phyloP scores from a whole-genome alignment of 2,329 filamentous ascomycete species.

The Ophiostoma perfectum region DNA sequence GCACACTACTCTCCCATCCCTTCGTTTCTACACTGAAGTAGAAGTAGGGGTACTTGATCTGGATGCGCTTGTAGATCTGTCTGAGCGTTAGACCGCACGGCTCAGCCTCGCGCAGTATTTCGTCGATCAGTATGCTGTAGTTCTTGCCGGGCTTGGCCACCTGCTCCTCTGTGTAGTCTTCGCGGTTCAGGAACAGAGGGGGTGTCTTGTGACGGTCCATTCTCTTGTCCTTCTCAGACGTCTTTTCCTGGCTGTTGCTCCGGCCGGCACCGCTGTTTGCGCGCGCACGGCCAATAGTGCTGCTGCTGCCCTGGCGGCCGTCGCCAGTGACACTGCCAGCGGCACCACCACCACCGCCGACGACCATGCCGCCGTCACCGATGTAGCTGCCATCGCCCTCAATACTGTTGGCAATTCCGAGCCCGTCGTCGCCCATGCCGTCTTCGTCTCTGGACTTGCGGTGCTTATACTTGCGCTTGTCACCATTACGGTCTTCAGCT shows the following conservation, averaged over 20 bases:
- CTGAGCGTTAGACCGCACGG: constrained; percentile 53
- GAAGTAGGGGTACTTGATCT: constrained; percentile 53
- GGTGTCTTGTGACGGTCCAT: constrained; percentile 60
- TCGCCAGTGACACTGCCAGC: constrained; percentile 7
- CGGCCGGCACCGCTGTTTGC: constrained; percentile 6
- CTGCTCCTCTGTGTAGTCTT: constrained; percentile 54
- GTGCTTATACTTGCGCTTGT: constrained; percentile 63
- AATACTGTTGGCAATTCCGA: constrained; percentile 4
- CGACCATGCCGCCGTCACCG: not conserved
- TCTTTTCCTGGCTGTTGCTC: constrained; percentile 31
- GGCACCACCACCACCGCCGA: not conserved
- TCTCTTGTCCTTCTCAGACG: constrained; percentile 46
- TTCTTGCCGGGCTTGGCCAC: constrained; percentile 58
- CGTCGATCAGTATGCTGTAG: constrained; percentile 56
- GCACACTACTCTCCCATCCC: constrained; percentile 62
- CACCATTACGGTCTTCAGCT: constrained; percentile 44
- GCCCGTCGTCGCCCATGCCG: constrained; percentile 43
- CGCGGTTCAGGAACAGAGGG: constrained; percentile 49
- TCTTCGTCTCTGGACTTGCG: constrained; percentile 43
- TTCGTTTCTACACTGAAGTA: constrained; percentile 57
- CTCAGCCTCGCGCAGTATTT: constrained; percentile 51
- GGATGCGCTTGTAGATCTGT: constrained; percentile 59
- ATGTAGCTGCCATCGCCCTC: constrained; percentile 15
- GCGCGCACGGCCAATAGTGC: not conserved
- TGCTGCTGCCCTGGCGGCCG: constrained; percentile 11